Percentiles rank a stretch among this genome's conserved stretches.
Evolutionary conservation across 192 early-diverging fungal genomes (phyloP).

Genomic region (Podila clonocystis): DNA sequence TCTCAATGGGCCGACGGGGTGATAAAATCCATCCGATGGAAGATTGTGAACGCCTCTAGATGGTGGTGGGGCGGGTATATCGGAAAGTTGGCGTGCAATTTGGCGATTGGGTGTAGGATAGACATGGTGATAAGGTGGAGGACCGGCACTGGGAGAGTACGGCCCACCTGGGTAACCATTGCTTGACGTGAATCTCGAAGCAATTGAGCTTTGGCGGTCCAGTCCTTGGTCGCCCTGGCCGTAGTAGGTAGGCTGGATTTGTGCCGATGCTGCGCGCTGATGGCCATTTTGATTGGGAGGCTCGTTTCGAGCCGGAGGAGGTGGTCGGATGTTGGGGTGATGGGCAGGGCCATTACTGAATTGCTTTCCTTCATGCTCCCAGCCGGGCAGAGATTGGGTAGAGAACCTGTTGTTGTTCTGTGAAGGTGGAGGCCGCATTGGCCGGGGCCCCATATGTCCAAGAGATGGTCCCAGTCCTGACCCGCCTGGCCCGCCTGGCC

Average conservation of each 20-base stretch:
- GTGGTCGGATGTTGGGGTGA: constrained; percentile 23
- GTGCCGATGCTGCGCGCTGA: constrained; percentile 34
- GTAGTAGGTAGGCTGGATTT: constrained; percentile 43
- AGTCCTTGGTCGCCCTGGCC: constrained; percentile 14
- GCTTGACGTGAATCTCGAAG: constrained; percentile 16
- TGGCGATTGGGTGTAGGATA: constrained; percentile 31
- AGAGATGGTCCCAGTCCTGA: constrained; percentile 11
- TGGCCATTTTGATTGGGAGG: constrained; percentile 23
- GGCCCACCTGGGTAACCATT: constrained; percentile 8
- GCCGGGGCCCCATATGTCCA: not conserved
- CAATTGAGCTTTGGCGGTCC: constrained; percentile 30
- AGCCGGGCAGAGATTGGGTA: constrained; percentile 40
- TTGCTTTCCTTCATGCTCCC: constrained; percentile 34
- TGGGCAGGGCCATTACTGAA: constrained; percentile 22
- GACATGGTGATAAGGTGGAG: constrained; percentile 15
- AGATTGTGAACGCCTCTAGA: constrained; percentile 15
- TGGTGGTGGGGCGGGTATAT: not conserved
- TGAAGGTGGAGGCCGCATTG: constrained; percentile 8
- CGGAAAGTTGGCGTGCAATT: constrained; percentile 30
- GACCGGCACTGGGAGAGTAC: constrained; percentile 10
- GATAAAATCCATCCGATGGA: constrained; percentile 28
- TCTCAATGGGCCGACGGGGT: constrained; percentile 12
- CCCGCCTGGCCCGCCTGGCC: constrained; percentile 14
- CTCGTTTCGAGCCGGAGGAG: constrained; percentile 28
- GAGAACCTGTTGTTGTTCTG: constrained; percentile 33